Base-by-base conservation (phyloP, 164 flowering plant species). In the Stephania yunnanensis region DNA sequence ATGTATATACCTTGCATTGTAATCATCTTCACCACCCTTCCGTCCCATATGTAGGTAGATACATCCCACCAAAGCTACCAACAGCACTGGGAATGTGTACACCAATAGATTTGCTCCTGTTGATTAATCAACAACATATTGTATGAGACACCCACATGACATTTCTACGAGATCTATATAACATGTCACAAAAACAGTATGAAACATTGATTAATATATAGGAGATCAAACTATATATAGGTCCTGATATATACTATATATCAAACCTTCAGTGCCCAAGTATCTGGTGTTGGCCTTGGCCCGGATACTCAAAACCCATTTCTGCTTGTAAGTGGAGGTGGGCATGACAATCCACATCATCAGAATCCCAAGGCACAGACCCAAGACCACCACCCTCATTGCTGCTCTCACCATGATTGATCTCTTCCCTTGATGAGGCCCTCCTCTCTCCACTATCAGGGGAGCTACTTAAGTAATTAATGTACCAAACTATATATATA, bases 321-420 rank as follows among this genome's bases (percentile, higher is more conserved):
- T 79, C 15, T 63, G 55, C 52, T 20, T 70, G 71, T 78, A 91
- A 0, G 84, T 78, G 42, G 69, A 78, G 10, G 96, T 91, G 7
- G 96, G 93, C 81, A 74, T 77, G 85, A 88, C 68, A 46, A 87
- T 73, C 94, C 93, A 94, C 5, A 92, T 45, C 71, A 91, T 25
- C 0, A 84, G 17, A 80, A 55, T 81, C 12, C 96, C 94, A 30
- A 85, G 7, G n/a, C 84, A 75, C 22, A 90, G 76, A 50, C 81
- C 72, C 44, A 80, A 0, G 31, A 77, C 22, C 19, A 79, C 67
- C 53, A 81, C n/a, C 70, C 22, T 72, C 12, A 84, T 75, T 11
- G 48, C 74, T 71, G 63, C 69, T 68, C 76, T 12, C 10, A 80
- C 67, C 20, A 29, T 74, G 52, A 67, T 74, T 25, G 25, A 25